phyloP scores from a whole-genome alignment of 805 yeast species.

The Tetrapisispora arboricola region DNA sequence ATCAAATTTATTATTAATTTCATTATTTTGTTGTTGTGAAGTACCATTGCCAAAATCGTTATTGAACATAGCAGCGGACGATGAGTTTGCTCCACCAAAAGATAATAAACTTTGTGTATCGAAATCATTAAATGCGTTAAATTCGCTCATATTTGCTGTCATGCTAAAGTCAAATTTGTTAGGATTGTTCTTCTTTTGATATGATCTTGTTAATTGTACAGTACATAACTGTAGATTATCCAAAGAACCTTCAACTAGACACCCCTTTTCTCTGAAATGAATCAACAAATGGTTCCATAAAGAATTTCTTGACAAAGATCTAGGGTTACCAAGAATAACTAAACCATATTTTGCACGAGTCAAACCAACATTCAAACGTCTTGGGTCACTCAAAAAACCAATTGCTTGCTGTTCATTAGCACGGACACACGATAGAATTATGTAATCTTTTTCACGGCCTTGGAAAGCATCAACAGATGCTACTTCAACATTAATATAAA shows the following conservation, averaged over 20 bases:
- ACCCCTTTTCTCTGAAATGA: constrained; percentile 75
- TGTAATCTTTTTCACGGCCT: constrained; percentile 94
- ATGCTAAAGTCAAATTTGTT: constrained; percentile 14
- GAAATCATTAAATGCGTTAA: constrained; percentile 18
- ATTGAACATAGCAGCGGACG: constrained; percentile 9
- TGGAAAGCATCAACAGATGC: constrained; percentile 98
- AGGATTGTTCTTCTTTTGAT: constrained; percentile 17
- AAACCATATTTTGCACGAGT: constrained; percentile 83
- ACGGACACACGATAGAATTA: constrained; percentile 90
- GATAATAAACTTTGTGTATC: constrained; percentile 29
- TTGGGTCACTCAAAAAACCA: constrained; percentile 76
- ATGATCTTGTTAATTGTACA: constrained; percentile 37
- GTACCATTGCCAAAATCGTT: constrained; percentile 16
- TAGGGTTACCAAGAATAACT: constrained; percentile 74
- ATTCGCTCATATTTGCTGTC: constrained; percentile 12
- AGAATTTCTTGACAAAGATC: constrained; percentile 55
- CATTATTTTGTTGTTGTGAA: constrained; percentile 4
- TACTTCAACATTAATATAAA: constrained; percentile 68
- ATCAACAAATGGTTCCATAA: constrained; percentile 71
- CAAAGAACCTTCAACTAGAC: constrained; percentile 82
- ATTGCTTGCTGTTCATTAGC: constrained; percentile 65
- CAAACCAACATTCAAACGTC: constrained; percentile 81
- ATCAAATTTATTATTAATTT: constrained; percentile 8
- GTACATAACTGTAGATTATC: constrained; percentile 67
- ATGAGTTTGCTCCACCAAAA: constrained; percentile 16